A percentile compares a stretch with the other conserved stretches of the same genome.
phyloP scores from a whole-genome alignment of 2,329 filamentous ascomycete species.

The Trichocomaceae sp. region DNA sequence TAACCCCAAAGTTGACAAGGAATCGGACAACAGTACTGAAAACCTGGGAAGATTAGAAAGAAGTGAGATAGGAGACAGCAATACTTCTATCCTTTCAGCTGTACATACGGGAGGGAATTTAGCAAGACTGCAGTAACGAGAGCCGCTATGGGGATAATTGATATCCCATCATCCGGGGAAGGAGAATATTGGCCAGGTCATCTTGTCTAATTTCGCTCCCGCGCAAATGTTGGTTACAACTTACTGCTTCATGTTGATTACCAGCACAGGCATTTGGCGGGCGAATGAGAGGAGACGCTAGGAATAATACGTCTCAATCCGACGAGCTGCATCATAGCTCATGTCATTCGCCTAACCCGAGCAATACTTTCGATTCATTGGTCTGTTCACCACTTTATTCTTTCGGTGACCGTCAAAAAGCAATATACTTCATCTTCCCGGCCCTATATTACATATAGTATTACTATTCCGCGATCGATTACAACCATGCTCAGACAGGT shows the following conservation, averaged over 20 bases:
- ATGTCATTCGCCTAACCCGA: too few species aligned
- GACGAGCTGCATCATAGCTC: background rate
- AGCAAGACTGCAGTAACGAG: background rate
- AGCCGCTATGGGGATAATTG: background rate
- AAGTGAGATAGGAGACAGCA: background rate
- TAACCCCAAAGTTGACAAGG: background rate
- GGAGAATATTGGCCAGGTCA: background rate
- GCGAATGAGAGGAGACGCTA: background rate
- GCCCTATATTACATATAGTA: too few species aligned
- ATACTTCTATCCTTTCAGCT: background rate
- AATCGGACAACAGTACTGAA: background rate
- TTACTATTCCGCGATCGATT: too few species aligned
- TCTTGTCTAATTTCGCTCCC: background rate
- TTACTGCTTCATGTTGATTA: background rate
- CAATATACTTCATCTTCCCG: background rate
- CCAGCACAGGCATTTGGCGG: background rate
- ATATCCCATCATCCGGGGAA: background rate
- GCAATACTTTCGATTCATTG: background rate
- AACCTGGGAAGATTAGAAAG: background rate
- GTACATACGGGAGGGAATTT: background rate
- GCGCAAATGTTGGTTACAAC: background rate
- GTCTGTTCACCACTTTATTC: background rate
- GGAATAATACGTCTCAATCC: too few species aligned
- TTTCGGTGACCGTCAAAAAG: background rate
- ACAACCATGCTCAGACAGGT: too few species aligned